Conservation (phyloP, 139 green algal genomes). For the Haematococcus lacustris region DNA sequence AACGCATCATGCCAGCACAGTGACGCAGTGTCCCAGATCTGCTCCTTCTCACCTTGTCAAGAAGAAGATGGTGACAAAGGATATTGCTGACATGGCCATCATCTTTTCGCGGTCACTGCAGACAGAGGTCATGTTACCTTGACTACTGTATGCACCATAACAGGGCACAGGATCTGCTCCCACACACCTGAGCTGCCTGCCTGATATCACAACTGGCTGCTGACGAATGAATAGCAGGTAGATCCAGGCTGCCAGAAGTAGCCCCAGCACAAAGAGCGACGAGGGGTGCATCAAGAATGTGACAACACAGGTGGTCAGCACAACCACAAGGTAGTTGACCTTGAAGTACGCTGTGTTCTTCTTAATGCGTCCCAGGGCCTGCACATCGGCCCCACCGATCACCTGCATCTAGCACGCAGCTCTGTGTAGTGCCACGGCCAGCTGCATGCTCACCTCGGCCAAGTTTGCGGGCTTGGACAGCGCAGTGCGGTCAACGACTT, state of each 20-base stretch:
- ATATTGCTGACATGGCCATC: slow-evolving; percentile 62
- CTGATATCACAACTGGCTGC: slow-evolving; percentile 66
- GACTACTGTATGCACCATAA: no score
- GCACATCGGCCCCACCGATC: background rate
- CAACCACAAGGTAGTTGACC: slow-evolving; percentile 84
- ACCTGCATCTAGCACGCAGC: background rate
- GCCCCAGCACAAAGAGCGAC: slow-evolving; percentile 66
- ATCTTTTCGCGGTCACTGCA: slow-evolving; percentile 82
- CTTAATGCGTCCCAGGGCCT: slow-evolving; percentile 64
- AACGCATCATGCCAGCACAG: background rate
- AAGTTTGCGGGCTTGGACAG: slow-evolving; percentile 71
- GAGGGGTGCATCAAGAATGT: slow-evolving; percentile 68
- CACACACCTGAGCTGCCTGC: slow-evolving; percentile 60
- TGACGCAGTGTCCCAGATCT: background rate
- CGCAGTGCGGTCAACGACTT: slow-evolving; percentile 72
- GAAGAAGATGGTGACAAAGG: slow-evolving; percentile 83
- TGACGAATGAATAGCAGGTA: slow-evolving; percentile 78
- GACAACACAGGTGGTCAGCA: slow-evolving; percentile 48
- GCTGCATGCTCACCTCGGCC: slow-evolving; percentile 66
- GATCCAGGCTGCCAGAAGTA: slow-evolving; percentile 65
- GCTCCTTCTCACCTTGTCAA: slow-evolving; percentile 60
- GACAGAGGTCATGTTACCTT: background rate
- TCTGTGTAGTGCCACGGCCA: no score
- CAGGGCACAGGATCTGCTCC: background rate
- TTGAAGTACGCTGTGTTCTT: slow-evolving; percentile 90